Conservation (phyloP, 2,329 filamentous ascomycete genomes). For the Pleoardoris graminearum region DNA sequence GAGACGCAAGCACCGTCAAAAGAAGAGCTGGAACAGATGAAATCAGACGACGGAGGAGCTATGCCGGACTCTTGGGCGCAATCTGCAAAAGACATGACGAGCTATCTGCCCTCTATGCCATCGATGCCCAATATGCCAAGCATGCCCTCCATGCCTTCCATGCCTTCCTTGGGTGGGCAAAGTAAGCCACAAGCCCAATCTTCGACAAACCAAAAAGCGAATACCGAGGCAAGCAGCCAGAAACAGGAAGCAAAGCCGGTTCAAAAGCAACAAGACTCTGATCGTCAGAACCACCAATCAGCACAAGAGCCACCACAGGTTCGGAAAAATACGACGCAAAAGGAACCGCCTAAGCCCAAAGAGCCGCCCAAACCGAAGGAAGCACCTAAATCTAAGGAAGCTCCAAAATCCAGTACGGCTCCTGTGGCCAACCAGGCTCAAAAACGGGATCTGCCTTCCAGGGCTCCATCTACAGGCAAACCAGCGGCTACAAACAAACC, state of each 20-base stretch:
- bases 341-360: conserved; percentile 3
- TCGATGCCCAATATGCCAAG: conserved; percentile 24
- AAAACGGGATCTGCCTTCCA: background rate
- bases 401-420: background rate
- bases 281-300: background rate
- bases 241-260: background rate
- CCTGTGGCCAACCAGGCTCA: background rate
- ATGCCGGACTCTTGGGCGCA: conserved; percentile 41
- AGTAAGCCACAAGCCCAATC: background rate
- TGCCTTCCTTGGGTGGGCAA: conserved; percentile 3
- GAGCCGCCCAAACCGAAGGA: conserved; percentile 1
- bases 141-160: conserved; percentile 19
- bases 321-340: background rate
- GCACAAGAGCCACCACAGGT: background rate
- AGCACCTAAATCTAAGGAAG: conserved; percentile 1
- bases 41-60: conserved; percentile 36
- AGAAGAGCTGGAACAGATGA: conserved; percentile 43
- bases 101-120: conserved; percentile 36
- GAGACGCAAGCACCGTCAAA: conserved; percentile 37
- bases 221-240: background rate
- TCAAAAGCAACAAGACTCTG: background rate
- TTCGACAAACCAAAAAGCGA: background rate
- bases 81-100: conserved; percentile 38
- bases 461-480: background rate
- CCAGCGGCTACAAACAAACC: background rate